Percentiles rank a stretch among this genome's conserved stretches.
These are phyloP conservation scores for Pisolithus albus DNA, from an alignment of 768 basidiomycete species.

Conservation along the genomic window DNA sequence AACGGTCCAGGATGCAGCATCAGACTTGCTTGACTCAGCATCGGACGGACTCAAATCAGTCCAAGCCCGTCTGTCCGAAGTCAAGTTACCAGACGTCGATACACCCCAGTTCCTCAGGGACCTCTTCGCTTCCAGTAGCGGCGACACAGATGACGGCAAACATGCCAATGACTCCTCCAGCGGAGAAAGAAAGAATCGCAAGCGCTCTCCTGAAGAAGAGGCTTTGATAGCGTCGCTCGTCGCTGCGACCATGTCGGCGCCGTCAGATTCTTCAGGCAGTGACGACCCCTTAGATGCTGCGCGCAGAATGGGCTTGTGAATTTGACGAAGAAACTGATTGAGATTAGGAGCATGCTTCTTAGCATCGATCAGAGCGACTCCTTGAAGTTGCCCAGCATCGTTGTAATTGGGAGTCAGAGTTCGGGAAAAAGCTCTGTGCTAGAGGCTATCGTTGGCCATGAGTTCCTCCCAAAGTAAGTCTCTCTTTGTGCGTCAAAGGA, in stretches of 20 bases:
- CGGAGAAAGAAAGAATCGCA: constrained; percentile 30
- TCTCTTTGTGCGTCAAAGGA: too few relatives aligned
- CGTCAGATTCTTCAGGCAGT: constrained; percentile 43
- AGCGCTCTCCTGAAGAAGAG: constrained; percentile 45
- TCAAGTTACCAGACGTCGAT: constrained; percentile 52
- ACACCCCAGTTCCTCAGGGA: constrained; percentile 66
- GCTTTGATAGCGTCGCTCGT: constrained; percentile 68
- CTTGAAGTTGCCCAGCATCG: constrained; percentile 93
- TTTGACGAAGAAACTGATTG: constrained; percentile 90
- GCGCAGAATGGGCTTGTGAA: constrained; percentile 85
- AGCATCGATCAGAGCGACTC: constrained; percentile 94
- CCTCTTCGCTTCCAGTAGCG: constrained; percentile 34
- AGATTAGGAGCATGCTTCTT: constrained; percentile 90
- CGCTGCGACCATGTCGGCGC: constrained; percentile 73
- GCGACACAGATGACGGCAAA: constrained; percentile 16
- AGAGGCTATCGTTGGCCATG: constrained; percentile 95
- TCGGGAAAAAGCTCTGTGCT: constrained; percentile 97
- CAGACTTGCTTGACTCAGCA: constrained; percentile 62
- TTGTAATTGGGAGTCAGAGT: constrained; percentile 97
- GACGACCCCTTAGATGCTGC: constrained; percentile 35
- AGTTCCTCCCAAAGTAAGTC: constrained; percentile 94
- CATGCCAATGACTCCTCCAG: constrained; percentile 26
- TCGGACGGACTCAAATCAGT: constrained; percentile 60
- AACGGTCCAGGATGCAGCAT: constrained; percentile 55
- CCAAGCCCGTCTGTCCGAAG: constrained; percentile 50